Percentiles rank a stretch among this genome's conserved stretches.
Evolutionary conservation across 805 yeast species (phyloP).

Genomic region (Candida oleophila): DNA sequence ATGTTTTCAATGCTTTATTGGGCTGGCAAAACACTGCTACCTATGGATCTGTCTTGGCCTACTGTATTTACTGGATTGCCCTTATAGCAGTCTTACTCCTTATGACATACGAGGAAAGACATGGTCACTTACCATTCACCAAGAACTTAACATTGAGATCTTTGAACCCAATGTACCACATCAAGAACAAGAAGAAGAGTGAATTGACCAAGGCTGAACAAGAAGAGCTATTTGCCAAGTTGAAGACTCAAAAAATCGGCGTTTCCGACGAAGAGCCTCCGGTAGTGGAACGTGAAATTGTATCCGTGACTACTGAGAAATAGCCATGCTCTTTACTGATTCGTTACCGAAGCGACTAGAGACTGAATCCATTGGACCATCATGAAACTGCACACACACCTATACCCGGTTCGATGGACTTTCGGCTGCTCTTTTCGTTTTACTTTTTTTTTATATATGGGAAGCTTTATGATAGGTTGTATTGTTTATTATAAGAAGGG

Average conservation of each 20-base stretch:
- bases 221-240: slow-evolving; percentile 34
- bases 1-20: slow-evolving; percentile 86
- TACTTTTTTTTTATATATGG: too few species aligned
- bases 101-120: slow-evolving; percentile 81
- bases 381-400: too few species aligned
- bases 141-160: slow-evolving; percentile 37
- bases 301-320: neutral
- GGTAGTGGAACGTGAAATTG: neutral
- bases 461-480: too few species aligned
- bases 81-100: slow-evolving; percentile 53
- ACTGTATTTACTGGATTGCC: slow-evolving; percentile 84
- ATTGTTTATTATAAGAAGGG: too few species aligned
- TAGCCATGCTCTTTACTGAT: too few species aligned
- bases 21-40: slow-evolving; percentile 99
- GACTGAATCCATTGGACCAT: too few species aligned
- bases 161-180: slow-evolving; percentile 74
- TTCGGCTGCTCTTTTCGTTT: too few species aligned
- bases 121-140: slow-evolving; percentile 75
- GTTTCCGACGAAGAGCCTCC: neutral
- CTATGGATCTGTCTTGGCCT: slow-evolving; percentile 84
- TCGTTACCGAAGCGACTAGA: too few species aligned
- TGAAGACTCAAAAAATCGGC: slow-evolving; percentile 16
- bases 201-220: slow-evolving; percentile 31
- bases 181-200: slow-evolving; percentile 63
- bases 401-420: too few species aligned